phyloP scores from a whole-genome alignment of 2,329 filamentous ascomycete species.

The Colletotrichum sp. region DNA sequence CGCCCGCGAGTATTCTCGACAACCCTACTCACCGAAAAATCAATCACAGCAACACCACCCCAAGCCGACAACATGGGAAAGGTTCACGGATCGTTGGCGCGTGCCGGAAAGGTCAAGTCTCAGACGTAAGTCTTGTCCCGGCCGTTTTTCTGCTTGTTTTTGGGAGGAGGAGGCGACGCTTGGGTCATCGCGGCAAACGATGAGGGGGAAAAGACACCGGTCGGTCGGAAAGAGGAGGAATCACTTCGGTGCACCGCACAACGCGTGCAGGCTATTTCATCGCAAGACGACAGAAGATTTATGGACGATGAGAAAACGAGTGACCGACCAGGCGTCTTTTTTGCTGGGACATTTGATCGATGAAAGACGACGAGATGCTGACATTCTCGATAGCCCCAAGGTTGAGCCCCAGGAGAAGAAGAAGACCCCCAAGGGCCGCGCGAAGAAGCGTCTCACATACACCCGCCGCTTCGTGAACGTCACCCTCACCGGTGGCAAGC shows the following conservation, averaged over 20 bases:
- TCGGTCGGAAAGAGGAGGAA: neutral
- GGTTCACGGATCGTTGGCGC: conserved; percentile 88
- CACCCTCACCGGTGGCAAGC: conserved; percentile 96
- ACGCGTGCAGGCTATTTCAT: neutral
- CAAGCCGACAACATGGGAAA: conserved; percentile 37
- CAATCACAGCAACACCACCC: conserved; percentile 22
- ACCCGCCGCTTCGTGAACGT: conserved; percentile 99
- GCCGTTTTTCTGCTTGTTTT: neutral
- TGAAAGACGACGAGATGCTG: neutral
- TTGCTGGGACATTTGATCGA: neutral
- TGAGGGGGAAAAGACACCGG: neutral
- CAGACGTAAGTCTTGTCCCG: conserved; percentile 63
- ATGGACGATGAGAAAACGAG: neutral
- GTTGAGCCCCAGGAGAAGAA: conserved; percentile 93
- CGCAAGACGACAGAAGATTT: neutral
- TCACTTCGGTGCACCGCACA: neutral
- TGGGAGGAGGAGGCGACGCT: neutral
- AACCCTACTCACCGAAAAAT: conserved; percentile 17
- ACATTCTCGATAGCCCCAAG: conserved; percentile 43
- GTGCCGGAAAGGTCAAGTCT: conserved; percentile 98
- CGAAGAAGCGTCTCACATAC: conserved; percentile 96
- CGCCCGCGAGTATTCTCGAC: conserved; percentile 6
- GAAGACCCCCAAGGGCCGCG: conserved; percentile 96
- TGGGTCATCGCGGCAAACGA: neutral
- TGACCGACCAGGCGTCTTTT: neutral